Base-by-base conservation (phyloP, 2,329 filamentous ascomycete species). In the Elsinoe fawcettii region DNA sequence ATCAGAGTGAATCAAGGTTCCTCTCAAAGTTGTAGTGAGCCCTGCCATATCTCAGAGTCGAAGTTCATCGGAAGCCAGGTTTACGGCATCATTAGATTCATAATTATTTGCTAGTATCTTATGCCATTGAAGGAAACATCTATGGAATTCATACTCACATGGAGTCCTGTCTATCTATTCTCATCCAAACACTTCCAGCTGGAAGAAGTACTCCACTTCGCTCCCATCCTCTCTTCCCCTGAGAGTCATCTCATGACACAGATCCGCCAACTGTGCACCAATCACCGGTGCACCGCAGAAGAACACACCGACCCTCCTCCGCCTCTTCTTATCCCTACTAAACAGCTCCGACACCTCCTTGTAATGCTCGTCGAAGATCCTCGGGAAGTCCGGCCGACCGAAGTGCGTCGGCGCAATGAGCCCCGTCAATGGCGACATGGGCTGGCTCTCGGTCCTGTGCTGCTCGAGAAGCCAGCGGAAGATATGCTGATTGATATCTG, bases 391-490 rank as follows among this genome's bases (percentile, higher is more conserved):
- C 0, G 80, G 80, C 1, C 80, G 69, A 5, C 80, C 79, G 57
- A 82, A 82, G 51, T 76, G 73, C 16, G 77, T 81, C 0, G 75
- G 72, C 53, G 78, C 80, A 8, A 80, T 71, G 1, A 82, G 68
- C 0, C 79, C 79, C 0, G 79, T 82, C 2, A 82, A 68, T 0
- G 78, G 76, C 7, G 77, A 80, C n/a, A 74, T 73, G 0, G 79
- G 78, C 54, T 79, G 72, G 2, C 73, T 69, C 0, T 74, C 65
- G 0, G 79, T 81, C 5, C 80, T 77, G 59, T 81, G 78, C 63
- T 75, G 77, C 64, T 82, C 80, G 1, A 83, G 73, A 0, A 82
- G 69, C 71, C 78, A 81, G 5, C 79, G 73, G 64, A 79, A 82
- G 0, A 83, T 74, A 55, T 82, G 77, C 0, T 75, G 76, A 0